Percentiles rank a stretch among this genome's conserved stretches.
These are phyloP conservation scores for Hypoxylon perforatum DNA, from an alignment of 495 filamentous ascomycete genomes.

Conservation along the genomic window DNA sequence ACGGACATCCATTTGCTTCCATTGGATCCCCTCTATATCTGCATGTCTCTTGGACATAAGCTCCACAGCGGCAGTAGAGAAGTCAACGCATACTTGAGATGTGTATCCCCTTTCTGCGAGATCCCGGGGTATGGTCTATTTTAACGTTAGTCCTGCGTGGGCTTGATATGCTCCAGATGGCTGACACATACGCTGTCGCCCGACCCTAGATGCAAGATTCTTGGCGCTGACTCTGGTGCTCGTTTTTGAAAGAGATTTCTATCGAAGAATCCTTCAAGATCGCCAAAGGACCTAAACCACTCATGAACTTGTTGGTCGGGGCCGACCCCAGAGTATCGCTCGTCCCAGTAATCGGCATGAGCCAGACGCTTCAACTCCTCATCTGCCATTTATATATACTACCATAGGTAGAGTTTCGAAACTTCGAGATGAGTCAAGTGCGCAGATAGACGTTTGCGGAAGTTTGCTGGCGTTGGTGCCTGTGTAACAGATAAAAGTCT, in stretches of 20 bases:
- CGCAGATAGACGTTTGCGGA: too few species aligned
- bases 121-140: conserved; percentile 38
- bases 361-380: conserved; percentile 45
- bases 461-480: too few species aligned
- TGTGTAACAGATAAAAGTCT: too few species aligned
- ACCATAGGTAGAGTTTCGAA: too few species aligned
- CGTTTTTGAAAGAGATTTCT: conserved; percentile 50
- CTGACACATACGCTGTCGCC: conserved; percentile 63
- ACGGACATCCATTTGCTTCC: conserved; percentile 65
- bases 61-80: conserved; percentile 64
- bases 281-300: conserved; percentile 63
- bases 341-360: conserved; percentile 63
- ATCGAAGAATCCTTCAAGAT: conserved; percentile 61
- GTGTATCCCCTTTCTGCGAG: conserved; percentile 59
- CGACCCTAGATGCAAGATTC: conserved; percentile 68
- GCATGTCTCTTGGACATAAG: conserved; percentile 59
- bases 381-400: not conserved
- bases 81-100: conserved; percentile 68
- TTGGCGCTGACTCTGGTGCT: conserved; percentile 40
- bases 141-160: not conserved
- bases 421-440: too few species aligned
- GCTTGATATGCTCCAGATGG: not conserved
- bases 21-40: conserved; percentile 52
- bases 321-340: conserved; percentile 54
- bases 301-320: conserved; percentile 52